These are phyloP conservation scores for Clarireedia sp. DNA, from an alignment of 2,329 filamentous ascomycete species.

Conservation along the genomic window DNA sequence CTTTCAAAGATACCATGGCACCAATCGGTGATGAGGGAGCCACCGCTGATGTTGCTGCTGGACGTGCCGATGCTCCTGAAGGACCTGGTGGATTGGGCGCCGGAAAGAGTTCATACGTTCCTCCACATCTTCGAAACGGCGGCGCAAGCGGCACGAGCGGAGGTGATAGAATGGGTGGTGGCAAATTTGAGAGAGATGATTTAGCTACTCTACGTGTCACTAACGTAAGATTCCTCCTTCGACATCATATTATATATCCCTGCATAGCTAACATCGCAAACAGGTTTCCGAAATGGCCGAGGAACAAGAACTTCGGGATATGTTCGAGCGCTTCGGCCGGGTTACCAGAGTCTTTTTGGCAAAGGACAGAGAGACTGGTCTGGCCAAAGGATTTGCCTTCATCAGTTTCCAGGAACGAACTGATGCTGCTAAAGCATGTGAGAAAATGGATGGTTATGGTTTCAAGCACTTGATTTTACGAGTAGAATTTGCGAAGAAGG, in stretches of 20 bases:
- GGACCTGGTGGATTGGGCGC: constrained; percentile 50
- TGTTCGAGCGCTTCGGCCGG: constrained; percentile 95
- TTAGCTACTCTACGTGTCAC: constrained; percentile 93
- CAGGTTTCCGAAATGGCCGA: constrained; percentile 96
- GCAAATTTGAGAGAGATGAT: constrained; percentile 95
- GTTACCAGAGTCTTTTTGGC: constrained; percentile 97
- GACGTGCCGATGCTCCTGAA: constrained; percentile 36
- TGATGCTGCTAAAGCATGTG: constrained; percentile 86
- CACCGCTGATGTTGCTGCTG: constrained; percentile 45
- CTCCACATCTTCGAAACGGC: constrained; percentile 77
- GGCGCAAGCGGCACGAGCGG: constrained; percentile 46
- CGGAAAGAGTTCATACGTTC: constrained; percentile 81
- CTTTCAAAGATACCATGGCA: constrained; percentile 99
- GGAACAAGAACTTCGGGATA: constrained; percentile 87
- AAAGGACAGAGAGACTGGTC: constrained; percentile 91
- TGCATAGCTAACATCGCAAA: constrained; percentile 16
- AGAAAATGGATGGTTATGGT: constrained; percentile 95
- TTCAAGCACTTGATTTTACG: constrained; percentile 81
- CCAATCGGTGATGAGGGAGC: constrained; percentile 58
- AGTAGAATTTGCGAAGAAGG: constrained; percentile 82
- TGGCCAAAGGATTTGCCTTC: constrained; percentile 98
- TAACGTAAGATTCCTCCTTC: constrained; percentile 61
- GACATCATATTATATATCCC: too few relatives aligned
- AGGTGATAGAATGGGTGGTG: constrained; percentile 75
- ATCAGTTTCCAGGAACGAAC: constrained; percentile 89